Percentiles rank a stretch among this genome's conserved stretches.
Conservation (phyloP, 2,329 filamentous ascomycete species). For the Metarhizium rileyi region DNA sequence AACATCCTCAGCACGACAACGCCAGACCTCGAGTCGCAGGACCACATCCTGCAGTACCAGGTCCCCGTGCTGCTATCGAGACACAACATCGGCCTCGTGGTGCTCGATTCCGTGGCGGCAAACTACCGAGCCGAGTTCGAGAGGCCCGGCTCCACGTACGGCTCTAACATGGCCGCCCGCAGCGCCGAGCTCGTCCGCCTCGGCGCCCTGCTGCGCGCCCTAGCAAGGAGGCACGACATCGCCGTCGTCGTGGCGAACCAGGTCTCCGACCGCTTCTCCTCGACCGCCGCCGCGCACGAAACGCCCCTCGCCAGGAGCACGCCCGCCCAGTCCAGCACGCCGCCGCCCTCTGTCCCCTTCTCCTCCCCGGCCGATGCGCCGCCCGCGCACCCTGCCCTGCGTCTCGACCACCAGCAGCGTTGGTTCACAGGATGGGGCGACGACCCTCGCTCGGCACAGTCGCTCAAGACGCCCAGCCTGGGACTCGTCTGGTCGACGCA, state of each 20-base stretch:
- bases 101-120: constrained; percentile 86
- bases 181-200: constrained; percentile 68
- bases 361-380: constrained; percentile 19
- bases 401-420: constrained; percentile 79
- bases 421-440: constrained; percentile 97
- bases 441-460: constrained; percentile 34
- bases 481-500: constrained; percentile 90
- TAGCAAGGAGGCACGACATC: constrained; percentile 65
- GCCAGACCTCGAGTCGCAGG: constrained; percentile 86
- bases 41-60: constrained; percentile 89
- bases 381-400: constrained; percentile 43
- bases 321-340: constrained; percentile 18
- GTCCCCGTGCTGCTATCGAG: constrained; percentile 74
- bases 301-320: constrained; percentile 40
- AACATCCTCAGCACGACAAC: constrained; percentile 72
- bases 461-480: constrained; percentile 73
- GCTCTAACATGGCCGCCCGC: constrained; percentile 61
- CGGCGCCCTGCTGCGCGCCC: constrained; percentile 62
- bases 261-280: constrained; percentile 74
- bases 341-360: constrained; percentile 31
- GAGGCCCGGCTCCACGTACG: constrained; percentile 32
- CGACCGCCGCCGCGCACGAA: constrained; percentile 26
- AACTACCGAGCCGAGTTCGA: constrained; percentile 93
- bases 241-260: constrained; percentile 93
- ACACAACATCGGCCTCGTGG: constrained; percentile 68